A percentile compares a stretch with the other conserved stretches of the same genome.
Evolutionary conservation across 108 stramenopile species (phyloP).

Genomic region (Cyclostephanos tholiformis): DNA sequence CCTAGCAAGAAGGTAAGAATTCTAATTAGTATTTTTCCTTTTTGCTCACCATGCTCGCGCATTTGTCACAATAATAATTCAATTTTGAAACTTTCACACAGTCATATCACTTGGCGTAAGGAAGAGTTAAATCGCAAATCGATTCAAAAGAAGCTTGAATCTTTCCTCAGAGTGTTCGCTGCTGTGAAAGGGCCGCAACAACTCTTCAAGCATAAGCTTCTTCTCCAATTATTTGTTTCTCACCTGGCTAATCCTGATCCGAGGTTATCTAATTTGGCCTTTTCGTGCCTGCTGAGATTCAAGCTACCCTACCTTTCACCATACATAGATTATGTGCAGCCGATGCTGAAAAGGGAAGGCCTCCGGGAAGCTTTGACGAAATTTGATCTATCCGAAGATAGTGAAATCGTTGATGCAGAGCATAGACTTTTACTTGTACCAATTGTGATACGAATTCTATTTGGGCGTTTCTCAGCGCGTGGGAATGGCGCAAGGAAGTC

Average conservation of each 20-base stretch:
- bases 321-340: conserved; percentile 56
- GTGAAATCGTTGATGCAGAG: conserved; percentile 52
- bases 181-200: conserved; percentile 81
- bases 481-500: conserved; percentile 57
- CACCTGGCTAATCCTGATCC: conserved; percentile 72
- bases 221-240: conserved; percentile 58
- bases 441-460: conserved; percentile 71
- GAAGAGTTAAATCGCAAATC: conserved; percentile 43
- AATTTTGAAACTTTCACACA: background rate
- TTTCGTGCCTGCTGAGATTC: conserved; percentile 65
- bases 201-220: conserved; percentile 63
- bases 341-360: conserved; percentile 61
- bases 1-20: conserved; percentile 27
- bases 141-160: conserved; percentile 58
- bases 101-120: conserved; percentile 34
- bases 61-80: background rate
- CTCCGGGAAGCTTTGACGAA: conserved; percentile 75
- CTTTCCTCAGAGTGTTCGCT: conserved; percentile 76
- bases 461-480: conserved; percentile 71
- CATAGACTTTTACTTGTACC: conserved; percentile 64
- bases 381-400: conserved; percentile 54
- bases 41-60: background rate
- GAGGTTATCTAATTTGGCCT: conserved; percentile 58
- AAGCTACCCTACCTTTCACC: conserved; percentile 65
- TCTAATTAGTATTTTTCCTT: background rate